Evolutionary conservation across 139 green algal genomes (phyloP), one percentile per base, ranked within the genome.

Genomic region (Micractinium sp.): DNA sequence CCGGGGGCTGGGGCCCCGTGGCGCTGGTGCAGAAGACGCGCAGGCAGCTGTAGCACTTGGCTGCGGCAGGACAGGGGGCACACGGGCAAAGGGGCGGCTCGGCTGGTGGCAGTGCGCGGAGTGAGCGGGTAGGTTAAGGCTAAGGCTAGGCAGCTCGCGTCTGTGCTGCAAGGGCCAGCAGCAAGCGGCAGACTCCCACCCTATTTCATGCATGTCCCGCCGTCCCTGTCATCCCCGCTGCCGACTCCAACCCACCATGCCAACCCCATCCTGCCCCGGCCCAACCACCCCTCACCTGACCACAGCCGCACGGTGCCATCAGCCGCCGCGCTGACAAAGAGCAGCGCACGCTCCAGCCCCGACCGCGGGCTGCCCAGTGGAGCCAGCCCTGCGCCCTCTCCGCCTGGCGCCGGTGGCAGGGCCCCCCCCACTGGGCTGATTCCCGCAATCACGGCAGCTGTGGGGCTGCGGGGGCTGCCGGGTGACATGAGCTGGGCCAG

Each of bases 281-380:
- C n/a, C n/a, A n/a, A 3, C 20, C 89, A 91, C 35, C 79, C 77
- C 36, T 67, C 75, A 39, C 77, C 89, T 36, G 81, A 92, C 96
- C 96, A 98, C 33, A 98, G 85, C 39, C 95, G 90, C 29, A 97
- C 94, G 23, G 93, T 97, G 39, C 95, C 96, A 79, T 98, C 96
- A 5, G 95, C 95, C 12, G 89, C 95, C 18, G 93, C 92, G 60
- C 91, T 96, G 33, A 95, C 95, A 53, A 98, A 94, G 53, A 97
- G 88, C 27, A 89, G 84, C 67, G 90, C 74, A 2, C 84, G 69
- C 25, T 89, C 74, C 69, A 89, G 73, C 22, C 85, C 74, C 47
- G 53, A 36, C 23, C 74, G 47, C 3, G 73, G 85, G 73, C 85
- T 84, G 85, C 71, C 47, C 0, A 74, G 73, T 1, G 71, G 38